These are phyloP conservation scores for Dinochytrium kinnereticum DNA, from an alignment of 371 early-diverging fungal genomes.

Conservation along the genomic window DNA sequence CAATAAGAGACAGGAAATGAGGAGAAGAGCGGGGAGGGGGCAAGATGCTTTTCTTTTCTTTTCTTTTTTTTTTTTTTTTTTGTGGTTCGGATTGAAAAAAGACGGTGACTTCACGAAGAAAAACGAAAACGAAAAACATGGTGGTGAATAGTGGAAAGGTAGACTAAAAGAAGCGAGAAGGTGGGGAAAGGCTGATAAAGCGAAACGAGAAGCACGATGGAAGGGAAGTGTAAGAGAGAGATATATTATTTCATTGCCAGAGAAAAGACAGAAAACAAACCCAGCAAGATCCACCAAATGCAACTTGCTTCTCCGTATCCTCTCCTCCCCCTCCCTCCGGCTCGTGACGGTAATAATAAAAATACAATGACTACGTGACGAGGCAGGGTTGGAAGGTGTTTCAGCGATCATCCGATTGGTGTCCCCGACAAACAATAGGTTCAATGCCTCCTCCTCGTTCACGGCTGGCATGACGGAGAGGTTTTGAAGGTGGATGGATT, in stretches of 20 bases:
- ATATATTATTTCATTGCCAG: too few relatives aligned
- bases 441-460: conserved; percentile 61
- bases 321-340: conserved; percentile 44
- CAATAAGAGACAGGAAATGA: not conserved
- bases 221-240: conserved; percentile 6
- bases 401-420: conserved; percentile 68
- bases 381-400: conserved; percentile 70
- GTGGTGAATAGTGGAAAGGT: not conserved
- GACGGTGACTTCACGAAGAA: not conserved
- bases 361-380: conserved; percentile 68
- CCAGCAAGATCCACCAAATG: conserved; percentile 79
- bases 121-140: not conserved
- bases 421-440: conserved; percentile 64
- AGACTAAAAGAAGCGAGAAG: conserved; percentile 9
- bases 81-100: not conserved
- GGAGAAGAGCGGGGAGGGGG: not conserved
- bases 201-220: too few relatives aligned
- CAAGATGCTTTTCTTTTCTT: too few relatives aligned
- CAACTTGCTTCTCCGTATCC: conserved; percentile 58
- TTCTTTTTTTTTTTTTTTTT: not conserved
- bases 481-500: conserved; percentile 61
- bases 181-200: not conserved
- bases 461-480: conserved; percentile 52
- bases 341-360: conserved; percentile 60
- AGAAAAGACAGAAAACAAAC: conserved; percentile 23